Evolutionary conservation across 768 basidiomycete species (phyloP).

Genomic region (Porpolomopsis calyptriformis): DNA sequence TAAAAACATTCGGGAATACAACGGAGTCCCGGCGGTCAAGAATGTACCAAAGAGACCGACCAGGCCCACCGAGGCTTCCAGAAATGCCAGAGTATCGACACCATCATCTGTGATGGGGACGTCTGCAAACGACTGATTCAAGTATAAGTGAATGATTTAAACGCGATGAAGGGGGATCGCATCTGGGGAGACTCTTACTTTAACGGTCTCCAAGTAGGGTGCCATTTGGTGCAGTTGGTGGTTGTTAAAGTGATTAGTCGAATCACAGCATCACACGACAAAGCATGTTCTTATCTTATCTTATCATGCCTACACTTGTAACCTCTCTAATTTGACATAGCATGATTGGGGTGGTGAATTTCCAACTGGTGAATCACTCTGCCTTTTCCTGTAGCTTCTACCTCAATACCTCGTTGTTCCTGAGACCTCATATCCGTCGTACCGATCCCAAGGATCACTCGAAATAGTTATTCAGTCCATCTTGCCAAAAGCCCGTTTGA

Average conservation of each 20-base stretch:
- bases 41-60: slow-evolving; percentile 86
- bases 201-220: slow-evolving; percentile 64
- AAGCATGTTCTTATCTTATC: slow-evolving; percentile 3
- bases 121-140: slow-evolving; percentile 77
- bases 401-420: slow-evolving; percentile 55
- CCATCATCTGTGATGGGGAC: slow-evolving; percentile 80
- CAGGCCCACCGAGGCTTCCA: slow-evolving; percentile 81
- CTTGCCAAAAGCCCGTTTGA: slow-evolving; percentile 90
- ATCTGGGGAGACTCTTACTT: slow-evolving; percentile 25
- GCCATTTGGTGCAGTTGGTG: slow-evolving; percentile 38
- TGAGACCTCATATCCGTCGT: slow-evolving; percentile 26
- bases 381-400: slow-evolving; percentile 63
- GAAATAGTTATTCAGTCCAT: slow-evolving; percentile 59
- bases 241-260: neutral
- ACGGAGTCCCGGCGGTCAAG: no score
- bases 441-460: slow-evolving; percentile 8
- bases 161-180: neutral
- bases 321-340: slow-evolving; percentile 6
- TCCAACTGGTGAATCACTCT: slow-evolving; percentile 12
- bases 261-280: neutral
- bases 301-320: no score
- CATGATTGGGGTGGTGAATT: slow-evolving; percentile 83
- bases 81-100: slow-evolving; percentile 78
- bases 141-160: neutral
- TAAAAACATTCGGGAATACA: neutral